phyloP scores from a whole-genome alignment of 768 basidiomycete species.

The Mycena pura region DNA sequence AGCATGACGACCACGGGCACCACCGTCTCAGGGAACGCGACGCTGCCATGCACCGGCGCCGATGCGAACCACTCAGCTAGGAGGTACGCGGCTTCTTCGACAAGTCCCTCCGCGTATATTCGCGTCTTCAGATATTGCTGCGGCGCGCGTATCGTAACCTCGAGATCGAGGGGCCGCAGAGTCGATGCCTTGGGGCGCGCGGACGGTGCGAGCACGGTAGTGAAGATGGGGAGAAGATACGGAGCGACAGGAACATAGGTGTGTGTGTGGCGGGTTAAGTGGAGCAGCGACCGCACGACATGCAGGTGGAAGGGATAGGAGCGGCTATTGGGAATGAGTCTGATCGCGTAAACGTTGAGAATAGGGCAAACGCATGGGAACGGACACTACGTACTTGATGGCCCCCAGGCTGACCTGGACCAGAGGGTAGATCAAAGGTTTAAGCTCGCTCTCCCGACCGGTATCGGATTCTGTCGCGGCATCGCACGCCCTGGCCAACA shows the following conservation, averaged over 20 bases:
- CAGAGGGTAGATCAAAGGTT: constrained; percentile 92
- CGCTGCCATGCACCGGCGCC: constrained; percentile 74
- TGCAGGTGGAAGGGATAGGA: constrained; percentile 97
- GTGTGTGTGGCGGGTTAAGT: constrained; percentile 82
- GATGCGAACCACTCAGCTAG: constrained; percentile 85
- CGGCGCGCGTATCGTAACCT: constrained; percentile 85
- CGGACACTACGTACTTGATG: constrained; percentile 70
- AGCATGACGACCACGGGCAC: constrained; percentile 80
- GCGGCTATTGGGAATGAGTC: constrained; percentile 87
- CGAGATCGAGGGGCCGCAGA: constrained; percentile 87
- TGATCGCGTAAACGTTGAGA: constrained; percentile 41
- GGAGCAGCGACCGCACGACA: constrained; percentile 85
- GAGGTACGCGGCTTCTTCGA: constrained; percentile 82
- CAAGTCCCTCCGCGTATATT: constrained; percentile 81
- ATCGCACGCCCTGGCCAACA: constrained; percentile 84
- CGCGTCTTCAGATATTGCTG: constrained; percentile 89
- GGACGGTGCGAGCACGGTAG: constrained; percentile 70
- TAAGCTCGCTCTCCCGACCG: constrained; percentile 75
- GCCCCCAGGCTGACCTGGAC: constrained; percentile 95
- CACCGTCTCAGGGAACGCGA: constrained; percentile 93
- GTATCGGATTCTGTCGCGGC: constrained; percentile 57
- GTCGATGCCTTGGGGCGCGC: constrained; percentile 84
- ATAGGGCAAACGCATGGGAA: constrained; percentile 13
- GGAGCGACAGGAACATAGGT: constrained; percentile 90
- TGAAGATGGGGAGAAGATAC: constrained; percentile 85